Percentiles rank a stretch among this genome's conserved stretches.
phyloP scores from a whole-genome alignment of 371 early-diverging fungal genomes.

The Chytridiales sp. region DNA sequence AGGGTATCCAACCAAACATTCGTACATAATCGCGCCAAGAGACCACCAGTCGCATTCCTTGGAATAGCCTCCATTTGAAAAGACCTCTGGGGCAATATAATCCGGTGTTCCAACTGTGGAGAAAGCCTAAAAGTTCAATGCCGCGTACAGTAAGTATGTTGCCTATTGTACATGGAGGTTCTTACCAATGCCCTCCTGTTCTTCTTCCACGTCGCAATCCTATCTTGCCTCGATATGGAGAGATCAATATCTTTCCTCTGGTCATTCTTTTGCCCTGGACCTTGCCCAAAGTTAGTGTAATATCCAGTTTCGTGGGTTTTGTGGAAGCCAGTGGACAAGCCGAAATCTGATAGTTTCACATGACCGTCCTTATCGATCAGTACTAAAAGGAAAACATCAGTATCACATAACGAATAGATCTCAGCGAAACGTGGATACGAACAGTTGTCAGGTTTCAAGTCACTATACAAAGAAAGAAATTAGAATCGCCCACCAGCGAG shows the following conservation, averaged over 20 bases:
- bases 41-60: slow-evolving; percentile 99
- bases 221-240: slow-evolving; percentile 50
- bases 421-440: background rate
- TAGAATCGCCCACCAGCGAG: background rate
- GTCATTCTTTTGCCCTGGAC: slow-evolving; percentile 21
- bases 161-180: background rate
- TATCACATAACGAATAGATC: slow-evolving; percentile 12
- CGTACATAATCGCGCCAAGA: slow-evolving; percentile 97
- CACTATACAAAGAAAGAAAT: slow-evolving; percentile 71
- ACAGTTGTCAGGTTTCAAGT: slow-evolving; percentile 48
- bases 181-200: slow-evolving; percentile 81
- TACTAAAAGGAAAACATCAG: slow-evolving; percentile 19
- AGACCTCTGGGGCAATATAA: slow-evolving; percentile 93
- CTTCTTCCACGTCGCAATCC: slow-evolving; percentile 92
- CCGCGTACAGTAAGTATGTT: background rate
- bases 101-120: slow-evolving; percentile 96
- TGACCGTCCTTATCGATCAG: slow-evolving; percentile 77
- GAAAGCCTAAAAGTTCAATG: slow-evolving; percentile 36
- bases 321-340: slow-evolving; percentile 97
- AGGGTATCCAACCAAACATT: slow-evolving; percentile 94
- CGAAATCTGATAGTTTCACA: slow-evolving; percentile 92
- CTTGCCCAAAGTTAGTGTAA: slow-evolving; percentile 68
- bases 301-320: slow-evolving; percentile 92
- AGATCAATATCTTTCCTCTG: slow-evolving; percentile 76
- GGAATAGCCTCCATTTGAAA: slow-evolving; percentile 70